phyloP scores from a whole-genome alignment of 2,329 filamentous ascomycete species.

The Colletotrichum tofieldiae region DNA sequence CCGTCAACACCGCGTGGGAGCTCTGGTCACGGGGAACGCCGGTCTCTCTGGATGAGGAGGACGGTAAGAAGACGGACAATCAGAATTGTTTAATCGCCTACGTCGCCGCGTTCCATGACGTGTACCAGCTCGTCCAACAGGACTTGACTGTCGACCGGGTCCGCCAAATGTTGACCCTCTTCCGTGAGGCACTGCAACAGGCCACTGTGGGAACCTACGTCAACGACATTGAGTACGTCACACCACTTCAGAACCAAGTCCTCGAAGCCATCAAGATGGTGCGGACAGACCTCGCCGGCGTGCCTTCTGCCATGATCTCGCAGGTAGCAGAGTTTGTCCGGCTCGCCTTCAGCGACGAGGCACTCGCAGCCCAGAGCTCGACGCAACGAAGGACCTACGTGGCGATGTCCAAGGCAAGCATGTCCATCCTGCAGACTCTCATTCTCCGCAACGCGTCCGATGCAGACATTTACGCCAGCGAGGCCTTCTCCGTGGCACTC shows the following conservation, averaged over 20 bases:
- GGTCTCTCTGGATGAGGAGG: constrained; percentile 53
- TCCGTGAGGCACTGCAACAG: constrained; percentile 79
- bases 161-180: constrained; percentile 77
- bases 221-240: constrained; percentile 81
- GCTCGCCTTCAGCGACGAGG: constrained; percentile 73
- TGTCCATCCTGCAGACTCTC: constrained; percentile 77
- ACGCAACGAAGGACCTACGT: constrained; percentile 83
- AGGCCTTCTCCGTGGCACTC: constrained; percentile 77
- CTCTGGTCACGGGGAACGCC: constrained; percentile 80
- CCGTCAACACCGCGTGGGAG: constrained; percentile 76
- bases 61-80: constrained; percentile 70
- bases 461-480: constrained; percentile 78
- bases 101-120: constrained; percentile 79
- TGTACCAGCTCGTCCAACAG: constrained; percentile 82
- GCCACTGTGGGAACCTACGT: constrained; percentile 79
- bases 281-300: constrained; percentile 75
- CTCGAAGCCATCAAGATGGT: constrained; percentile 78
- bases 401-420: constrained; percentile 87
- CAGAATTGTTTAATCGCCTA: constrained; percentile 91
- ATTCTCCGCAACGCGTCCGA: constrained; percentile 73
- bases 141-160: constrained; percentile 76
- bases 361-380: constrained; percentile 50
- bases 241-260: constrained; percentile 79
- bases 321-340: constrained; percentile 80
- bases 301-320: constrained; percentile 77